Base-by-base conservation (phyloP, 1,284 basidiomycete species). In the Leccinum griseonigrum region DNA sequence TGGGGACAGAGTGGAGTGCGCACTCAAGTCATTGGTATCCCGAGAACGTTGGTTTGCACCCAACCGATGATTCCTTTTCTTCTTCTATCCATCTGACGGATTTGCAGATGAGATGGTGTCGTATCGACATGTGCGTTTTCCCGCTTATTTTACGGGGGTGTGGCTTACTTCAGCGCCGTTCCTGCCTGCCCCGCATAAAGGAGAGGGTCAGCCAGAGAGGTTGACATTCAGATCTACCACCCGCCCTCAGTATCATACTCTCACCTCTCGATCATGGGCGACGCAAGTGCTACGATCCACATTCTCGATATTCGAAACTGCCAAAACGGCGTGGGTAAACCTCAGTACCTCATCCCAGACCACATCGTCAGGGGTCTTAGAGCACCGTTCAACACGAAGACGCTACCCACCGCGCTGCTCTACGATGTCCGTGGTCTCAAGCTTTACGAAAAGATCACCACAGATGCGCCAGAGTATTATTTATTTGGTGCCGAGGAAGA, bases 371-470 rank as follows among this genome's bases (percentile, higher is more conserved):
- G 74, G 34, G 88, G 90, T 8, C 81, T 93, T 18, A 75, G 75
- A 57, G 79, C 77, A 28, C 81, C 87, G 3, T 60, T 68, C 2
- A 83, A 84, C 58, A 75, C 83, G 65, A 90, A 88, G 72, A 82
- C 83, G 16, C 77, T 98, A 11, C 94, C 95, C 4, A 97, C 94
- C 0, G 80, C 94, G 71, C 83, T 97, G 14, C 82, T 97, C 10
- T 97, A 97, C 76, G 88, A 95, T 68, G 92, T 96, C 72, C 81
- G 78, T 29, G 95, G 95, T 3, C 80, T 98, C 59, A 81, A 84
- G 68, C 79, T 95, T 16, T 95, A 94, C 77, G 93, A 95, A 77
- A 81, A 84, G 57, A 92, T 97, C 62, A 95, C 94, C 0, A 89
- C 90, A 14, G 79, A 88, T 50, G 91, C 85, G 0, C 82, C 86